A percentile compares a stretch with the other conserved stretches of the same genome.
These are phyloP conservation scores for Acanthamoeba sp. DNA, from an alignment of 208 protist species.

Conservation along the genomic window DNA sequence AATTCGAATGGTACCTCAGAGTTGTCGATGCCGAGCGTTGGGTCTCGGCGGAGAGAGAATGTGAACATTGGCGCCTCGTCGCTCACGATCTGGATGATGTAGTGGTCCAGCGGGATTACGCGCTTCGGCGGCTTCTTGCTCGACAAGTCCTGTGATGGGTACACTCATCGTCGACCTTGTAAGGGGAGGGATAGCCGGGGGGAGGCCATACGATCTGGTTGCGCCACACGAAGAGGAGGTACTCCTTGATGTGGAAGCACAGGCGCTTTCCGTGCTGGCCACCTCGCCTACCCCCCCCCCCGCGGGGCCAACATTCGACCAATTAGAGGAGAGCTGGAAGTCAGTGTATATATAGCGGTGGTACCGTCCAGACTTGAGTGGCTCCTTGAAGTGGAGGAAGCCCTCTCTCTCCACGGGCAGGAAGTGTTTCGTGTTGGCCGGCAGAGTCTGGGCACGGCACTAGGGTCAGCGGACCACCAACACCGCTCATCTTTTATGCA, in stretches of 20 bases:
- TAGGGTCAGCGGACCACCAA: background rate
- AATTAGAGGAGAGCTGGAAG: background rate
- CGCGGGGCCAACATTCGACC: no score
- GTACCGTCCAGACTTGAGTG: background rate
- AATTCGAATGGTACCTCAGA: background rate
- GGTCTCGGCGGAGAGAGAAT: background rate
- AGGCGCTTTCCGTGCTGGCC: background rate
- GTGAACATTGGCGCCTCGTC: background rate
- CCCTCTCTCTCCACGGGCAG: background rate
- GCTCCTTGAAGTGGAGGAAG: slow-evolving; percentile 7
- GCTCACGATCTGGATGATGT: background rate
- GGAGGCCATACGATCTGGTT: background rate
- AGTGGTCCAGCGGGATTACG: slow-evolving; percentile 18
- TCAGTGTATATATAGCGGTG: background rate
- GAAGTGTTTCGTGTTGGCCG: background rate
- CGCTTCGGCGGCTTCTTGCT: slow-evolving; percentile 34
- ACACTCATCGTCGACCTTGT: background rate
- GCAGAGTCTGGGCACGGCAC: background rate
- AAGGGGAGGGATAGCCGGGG: background rate
- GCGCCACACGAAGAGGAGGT: background rate
- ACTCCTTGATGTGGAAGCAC: background rate
- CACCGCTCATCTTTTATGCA: no score
- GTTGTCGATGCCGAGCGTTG: background rate
- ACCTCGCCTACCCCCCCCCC: background rate
- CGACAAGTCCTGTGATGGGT: background rate